Conservation (phyloP, 768 basidiomycete species). For the Exsudoporus frostii region DNA sequence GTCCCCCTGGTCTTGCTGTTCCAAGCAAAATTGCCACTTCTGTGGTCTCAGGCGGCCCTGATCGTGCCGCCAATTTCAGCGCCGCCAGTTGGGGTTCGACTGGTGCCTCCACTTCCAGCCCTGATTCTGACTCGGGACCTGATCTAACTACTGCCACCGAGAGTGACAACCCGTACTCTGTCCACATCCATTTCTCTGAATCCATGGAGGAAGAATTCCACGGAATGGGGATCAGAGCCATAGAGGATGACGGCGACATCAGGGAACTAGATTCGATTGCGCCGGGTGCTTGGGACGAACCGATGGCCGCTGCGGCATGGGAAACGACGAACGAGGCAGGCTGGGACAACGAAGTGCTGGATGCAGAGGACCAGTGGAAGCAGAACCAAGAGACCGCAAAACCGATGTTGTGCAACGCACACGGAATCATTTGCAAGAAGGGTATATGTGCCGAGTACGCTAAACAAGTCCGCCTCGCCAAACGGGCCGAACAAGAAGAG, state of each 20-base stretch:
- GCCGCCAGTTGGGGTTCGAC: constrained; percentile 23
- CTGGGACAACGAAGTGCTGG: constrained; percentile 20
- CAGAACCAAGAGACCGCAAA: constrained; percentile 5
- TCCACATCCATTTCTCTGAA: constrained; percentile 24
- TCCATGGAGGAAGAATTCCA: constrained; percentile 31
- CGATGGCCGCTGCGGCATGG: background rate
- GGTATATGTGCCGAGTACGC: constrained; percentile 37
- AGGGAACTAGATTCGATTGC: constrained; percentile 25
- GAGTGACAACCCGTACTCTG: constrained; percentile 22
- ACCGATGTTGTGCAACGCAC: constrained; percentile 28
- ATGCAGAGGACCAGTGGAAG: constrained; percentile 25
- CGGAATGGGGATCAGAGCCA: constrained; percentile 17
- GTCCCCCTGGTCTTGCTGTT: constrained; percentile 12
- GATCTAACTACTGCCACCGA: constrained; percentile 22
- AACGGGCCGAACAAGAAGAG: constrained; percentile 16
- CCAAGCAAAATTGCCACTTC: background rate
- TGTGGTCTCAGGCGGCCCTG: background rate
- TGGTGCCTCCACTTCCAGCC: constrained; percentile 24
- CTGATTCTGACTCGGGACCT: constrained; percentile 26
- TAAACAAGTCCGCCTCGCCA: constrained; percentile 19
- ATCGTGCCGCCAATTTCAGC: constrained; percentile 11
- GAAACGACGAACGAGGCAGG: background rate
- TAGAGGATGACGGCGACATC: constrained; percentile 11
- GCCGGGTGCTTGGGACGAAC: constrained; percentile 20
- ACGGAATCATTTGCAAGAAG: constrained; percentile 35